Conservation (phyloP, 495 filamentous ascomycete species). For the Xanthoparmelia taractica region DNA sequence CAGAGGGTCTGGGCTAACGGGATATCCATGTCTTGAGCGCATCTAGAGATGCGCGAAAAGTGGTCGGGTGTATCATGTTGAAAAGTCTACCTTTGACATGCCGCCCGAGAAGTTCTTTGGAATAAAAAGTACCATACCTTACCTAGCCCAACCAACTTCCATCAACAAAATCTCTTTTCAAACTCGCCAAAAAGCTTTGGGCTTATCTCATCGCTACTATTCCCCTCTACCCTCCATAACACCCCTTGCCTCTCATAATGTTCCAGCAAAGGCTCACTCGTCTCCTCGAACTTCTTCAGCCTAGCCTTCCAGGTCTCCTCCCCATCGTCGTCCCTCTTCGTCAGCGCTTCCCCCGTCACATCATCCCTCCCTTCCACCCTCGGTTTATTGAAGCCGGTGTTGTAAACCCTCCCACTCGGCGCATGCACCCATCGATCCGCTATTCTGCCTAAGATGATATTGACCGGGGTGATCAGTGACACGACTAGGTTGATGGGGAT, state of each 20-base stretch:
- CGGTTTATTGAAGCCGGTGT: constrained; percentile 83
- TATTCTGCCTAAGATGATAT: constrained; percentile 83
- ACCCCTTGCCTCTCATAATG: constrained; percentile 85
- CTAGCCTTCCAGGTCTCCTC: constrained; percentile 76
- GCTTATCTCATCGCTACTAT: constrained; percentile 88
- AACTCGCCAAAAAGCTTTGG: constrained; percentile 78
- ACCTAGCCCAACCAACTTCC: background rate
- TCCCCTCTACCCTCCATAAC: constrained; percentile 77
- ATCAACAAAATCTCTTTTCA: constrained; percentile 57
- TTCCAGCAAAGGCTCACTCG: constrained; percentile 73
- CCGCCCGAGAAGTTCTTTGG: background rate
- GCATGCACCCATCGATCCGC: constrained; percentile 89
- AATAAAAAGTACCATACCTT: background rate
- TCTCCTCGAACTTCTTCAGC: constrained; percentile 76
- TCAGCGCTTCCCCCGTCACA: constrained; percentile 79
- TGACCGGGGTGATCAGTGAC: constrained; percentile 41
- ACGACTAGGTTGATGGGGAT: constrained; percentile 91
- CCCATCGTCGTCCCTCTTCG: constrained; percentile 75
- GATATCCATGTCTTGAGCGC: background rate
- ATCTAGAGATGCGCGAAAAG: background rate
- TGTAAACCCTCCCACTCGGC: constrained; percentile 86
- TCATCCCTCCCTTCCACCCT: constrained; percentile 78
- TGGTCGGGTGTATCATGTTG: background rate
- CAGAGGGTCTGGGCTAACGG: background rate
- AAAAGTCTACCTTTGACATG: background rate